Base-by-base conservation (phyloP, 805 yeast genomes). In the Wickerhamiella bombiphila region DNA sequence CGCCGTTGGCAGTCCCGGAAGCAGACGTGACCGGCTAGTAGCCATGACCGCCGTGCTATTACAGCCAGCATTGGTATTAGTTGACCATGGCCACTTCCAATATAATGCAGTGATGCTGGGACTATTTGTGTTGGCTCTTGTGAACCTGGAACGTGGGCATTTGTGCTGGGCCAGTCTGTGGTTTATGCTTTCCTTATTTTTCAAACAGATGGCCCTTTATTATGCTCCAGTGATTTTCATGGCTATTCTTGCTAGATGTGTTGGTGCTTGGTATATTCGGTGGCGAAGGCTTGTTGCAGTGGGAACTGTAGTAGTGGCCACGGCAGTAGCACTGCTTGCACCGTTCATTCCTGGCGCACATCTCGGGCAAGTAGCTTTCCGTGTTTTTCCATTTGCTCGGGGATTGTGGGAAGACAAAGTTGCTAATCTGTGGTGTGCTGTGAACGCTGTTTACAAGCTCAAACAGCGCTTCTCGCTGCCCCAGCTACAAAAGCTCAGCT, bases 71-170 rank as follows among this genome's bases (percentile, higher is more conserved):
- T 63, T 88, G 42, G 68, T 80, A 32, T 65, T 91, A 40, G 75
- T 91, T 34, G 99, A 91, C 55, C 96, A 91, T 58, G 98, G 98
- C 5, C 98, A 91, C 59, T 91, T 91, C 61, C 98, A 93, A 60
- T 88, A 74, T 59, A 93, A 91, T 51, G 72, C 85, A 0, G 93
- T 91, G 19, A 88, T 91, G 97, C 68, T 91, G 25, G 98, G 98
- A 0, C 63, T 88, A 14, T 68, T 88, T 4, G 63, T 83, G 20
- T 61, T 74, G 38, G 68, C 93, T 0, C 60, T 91, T 31, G 71
- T 70, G 37, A 76, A 74, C 43, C 62, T 88, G 26, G 69, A 73
- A 41, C 80, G 74, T 22, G 13, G 32, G 13, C 72, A 74, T 50
- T 67, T 72, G 38, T 66, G 76, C 7, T 47, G 74, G 8, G 88